Evolutionary conservation across 2,329 filamentous ascomycete species (phyloP).

Genomic region (Phaeosphaeriaceae sp.): DNA sequence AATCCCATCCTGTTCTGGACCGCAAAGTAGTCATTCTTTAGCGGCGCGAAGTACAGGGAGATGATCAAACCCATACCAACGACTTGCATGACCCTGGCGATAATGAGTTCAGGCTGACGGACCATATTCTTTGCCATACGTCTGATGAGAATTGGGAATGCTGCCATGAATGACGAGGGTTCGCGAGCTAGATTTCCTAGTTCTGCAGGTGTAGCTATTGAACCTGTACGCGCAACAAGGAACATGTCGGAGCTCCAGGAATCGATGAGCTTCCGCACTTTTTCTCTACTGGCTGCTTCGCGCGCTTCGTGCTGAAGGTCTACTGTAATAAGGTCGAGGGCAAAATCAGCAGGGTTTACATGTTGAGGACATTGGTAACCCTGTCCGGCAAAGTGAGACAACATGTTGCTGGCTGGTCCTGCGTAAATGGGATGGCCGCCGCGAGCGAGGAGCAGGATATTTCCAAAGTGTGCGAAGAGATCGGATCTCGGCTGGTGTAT

Average conservation of each 20-base stretch:
- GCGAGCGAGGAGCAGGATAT: conserved; percentile 71
- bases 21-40: conserved; percentile 71
- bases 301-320: conserved; percentile 70
- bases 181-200: conserved; percentile 71
- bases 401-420: conserved; percentile 67
- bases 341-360: conserved; percentile 80
- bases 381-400: conserved; percentile 65
- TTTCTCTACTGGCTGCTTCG: conserved; percentile 67
- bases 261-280: conserved; percentile 66
- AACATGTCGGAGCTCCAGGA: conserved; percentile 58
- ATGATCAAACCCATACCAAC: conserved; percentile 46
- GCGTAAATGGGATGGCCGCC: conserved; percentile 73
- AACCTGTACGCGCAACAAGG: conserved; percentile 28
- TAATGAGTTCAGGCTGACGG: conserved; percentile 45
- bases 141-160: conserved; percentile 71
- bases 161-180: conserved; percentile 65
- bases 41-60: conserved; percentile 67
- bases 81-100: conserved; percentile 48
- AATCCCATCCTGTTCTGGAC: conserved; percentile 78
- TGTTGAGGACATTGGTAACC: conserved; percentile 71
- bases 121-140: conserved; percentile 69
- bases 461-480: conserved; percentile 73
- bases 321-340: conserved; percentile 76
- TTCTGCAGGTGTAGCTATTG: conserved; percentile 71
- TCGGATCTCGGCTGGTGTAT: conserved; percentile 80